Evolutionary conservation across 805 yeast genomes (phyloP).

Genomic region (Isabelozyma pseudorhagii): DNA sequence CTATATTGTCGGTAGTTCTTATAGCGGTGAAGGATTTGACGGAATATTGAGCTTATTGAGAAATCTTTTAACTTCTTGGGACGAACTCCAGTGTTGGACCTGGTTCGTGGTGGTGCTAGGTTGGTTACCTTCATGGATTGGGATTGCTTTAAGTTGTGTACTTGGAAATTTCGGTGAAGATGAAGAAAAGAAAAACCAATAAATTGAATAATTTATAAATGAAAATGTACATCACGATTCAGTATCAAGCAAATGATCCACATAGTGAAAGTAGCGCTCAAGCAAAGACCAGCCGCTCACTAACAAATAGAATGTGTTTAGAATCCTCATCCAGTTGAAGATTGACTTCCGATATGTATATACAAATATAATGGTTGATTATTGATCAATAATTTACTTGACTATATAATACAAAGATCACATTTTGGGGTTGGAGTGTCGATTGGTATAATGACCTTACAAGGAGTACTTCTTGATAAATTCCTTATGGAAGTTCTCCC

Average conservation of each 20-base stretch:
- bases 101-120: conserved; percentile 72
- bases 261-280: no score
- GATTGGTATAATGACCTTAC: background rate
- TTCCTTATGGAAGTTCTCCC: conserved; percentile 74
- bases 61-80: conserved; percentile 62
- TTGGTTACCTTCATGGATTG: conserved; percentile 83
- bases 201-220: background rate
- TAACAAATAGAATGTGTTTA: no score
- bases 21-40: conserved; percentile 5
- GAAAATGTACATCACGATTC: no score
- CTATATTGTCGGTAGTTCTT: conserved; percentile 20
- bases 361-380: no score
- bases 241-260: no score
- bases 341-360: no score
- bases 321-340: no score
- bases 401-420: background rate
- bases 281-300: no score
- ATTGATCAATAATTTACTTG: no score
- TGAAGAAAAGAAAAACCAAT: background rate
- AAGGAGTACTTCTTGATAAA: conserved; percentile 56
- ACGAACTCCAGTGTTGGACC: conserved; percentile 75
- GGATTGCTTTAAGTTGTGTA: conserved; percentile 23
- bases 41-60: conserved; percentile 41
- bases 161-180: conserved; percentile 23
- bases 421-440: background rate